Evolutionary conservation across 2,329 filamentous ascomycete species (phyloP), one percentile per base, ranked within the genome.

Genomic region (Hypoxylon sp.): DNA sequence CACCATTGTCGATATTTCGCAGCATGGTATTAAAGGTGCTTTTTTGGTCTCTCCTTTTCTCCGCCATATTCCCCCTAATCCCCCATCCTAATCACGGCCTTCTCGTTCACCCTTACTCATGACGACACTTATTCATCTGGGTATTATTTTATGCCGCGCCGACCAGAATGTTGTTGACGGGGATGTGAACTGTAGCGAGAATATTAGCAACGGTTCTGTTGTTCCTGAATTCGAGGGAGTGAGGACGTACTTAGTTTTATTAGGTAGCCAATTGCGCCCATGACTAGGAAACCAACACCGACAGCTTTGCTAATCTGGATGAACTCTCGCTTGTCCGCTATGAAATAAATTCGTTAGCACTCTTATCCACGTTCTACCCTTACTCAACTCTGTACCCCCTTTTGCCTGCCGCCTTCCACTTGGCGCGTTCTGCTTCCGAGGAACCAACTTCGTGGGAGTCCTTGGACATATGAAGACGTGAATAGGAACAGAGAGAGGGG

Each of bases 151-250:
- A 90, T 77, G 88, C 88, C 78, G 86, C 88, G 65, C 87, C 88
- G 70, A 91, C 88, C 62, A 91, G 84, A 65, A 90, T 87, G 78
- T 90, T 88, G 84, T 91, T 91, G 69, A 91, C 85, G 68, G 89
- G 89, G 51, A 91, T 90, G 78, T 91, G 88, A 70, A 91, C 87
- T 89, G 30, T 6, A 60, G 12, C 14, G 5, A 12, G 8, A 25
- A 16, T 53, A 29, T 67, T 53, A 67, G 53, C 19, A 64, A 55
- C 30, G 11, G 30, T 32, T 51, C 9, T 23, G 25, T 8, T 30
- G 19, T n/a, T 2, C 11, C 30, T 27, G 34, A 16, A 9, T 34
- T 39, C 61, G 62, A 16, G 2, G 6, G 19, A 30, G n/a, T 7
- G 19, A 48, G 6, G 9, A 70, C 85, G 52, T 82, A 89, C 87